These are phyloP conservation scores for Barnettozyma wickerhamii DNA, from an alignment of 805 yeast genomes.

Conservation along the genomic window DNA sequence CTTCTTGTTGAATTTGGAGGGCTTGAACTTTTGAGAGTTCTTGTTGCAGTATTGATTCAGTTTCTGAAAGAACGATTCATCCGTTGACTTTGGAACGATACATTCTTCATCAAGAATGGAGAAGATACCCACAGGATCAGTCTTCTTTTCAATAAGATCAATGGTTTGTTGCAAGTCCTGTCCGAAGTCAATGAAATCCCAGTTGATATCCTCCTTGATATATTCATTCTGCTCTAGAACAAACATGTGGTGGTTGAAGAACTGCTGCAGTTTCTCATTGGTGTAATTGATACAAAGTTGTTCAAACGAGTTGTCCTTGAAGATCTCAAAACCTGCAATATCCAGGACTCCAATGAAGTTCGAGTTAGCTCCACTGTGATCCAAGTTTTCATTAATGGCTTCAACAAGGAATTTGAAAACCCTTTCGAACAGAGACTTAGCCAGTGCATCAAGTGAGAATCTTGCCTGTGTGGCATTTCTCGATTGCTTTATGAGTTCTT, in stretches of 20 bases:
- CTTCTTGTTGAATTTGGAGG: slow-evolving; percentile 71
- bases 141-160: slow-evolving; percentile 79
- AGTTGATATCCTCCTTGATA: slow-evolving; percentile 85
- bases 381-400: slow-evolving; percentile 67
- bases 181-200: slow-evolving; percentile 96
- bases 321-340: slow-evolving; percentile 97
- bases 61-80: slow-evolving; percentile 76
- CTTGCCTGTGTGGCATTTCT: slow-evolving; percentile 77
- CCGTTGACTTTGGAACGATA: slow-evolving; percentile 87
- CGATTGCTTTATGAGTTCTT: slow-evolving; percentile 77
- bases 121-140: slow-evolving; percentile 71
- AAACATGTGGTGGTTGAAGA: slow-evolving; percentile 96
- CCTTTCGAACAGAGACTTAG: slow-evolving; percentile 83
- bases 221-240: slow-evolving; percentile 96
- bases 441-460: slow-evolving; percentile 77
- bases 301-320: slow-evolving; percentile 89
- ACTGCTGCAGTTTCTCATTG: slow-evolving; percentile 95
- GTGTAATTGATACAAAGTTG: slow-evolving; percentile 97
- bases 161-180: slow-evolving; percentile 92
- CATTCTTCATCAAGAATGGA: slow-evolving; percentile 93
- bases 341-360: slow-evolving; percentile 91
- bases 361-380: slow-evolving; percentile 36
- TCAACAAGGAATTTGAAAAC: slow-evolving; percentile 74
- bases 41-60: slow-evolving; percentile 60
- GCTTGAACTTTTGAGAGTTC: slow-evolving; percentile 53